Evolutionary conservation across 2,329 filamentous ascomycete species (phyloP), one percentile per base, ranked within the genome.

Genomic region (Cercospora sp.): DNA sequence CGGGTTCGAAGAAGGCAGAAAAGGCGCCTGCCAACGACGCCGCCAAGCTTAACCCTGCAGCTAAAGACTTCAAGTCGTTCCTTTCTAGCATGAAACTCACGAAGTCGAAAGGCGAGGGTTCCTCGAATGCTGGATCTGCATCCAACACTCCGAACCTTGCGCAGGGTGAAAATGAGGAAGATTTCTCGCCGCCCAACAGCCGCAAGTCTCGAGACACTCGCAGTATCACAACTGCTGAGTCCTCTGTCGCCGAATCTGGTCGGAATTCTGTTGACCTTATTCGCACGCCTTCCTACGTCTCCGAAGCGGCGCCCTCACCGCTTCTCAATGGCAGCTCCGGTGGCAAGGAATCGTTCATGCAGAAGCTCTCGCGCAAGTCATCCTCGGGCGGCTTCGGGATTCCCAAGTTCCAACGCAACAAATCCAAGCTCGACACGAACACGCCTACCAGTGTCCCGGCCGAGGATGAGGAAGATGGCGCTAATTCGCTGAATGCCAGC

Each of bases 41-140:
- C 80, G 74, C 88, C 58, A 85, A 86, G 73, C 85, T 98, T 30
- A 98, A 99, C 75, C 95, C 95, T 7, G 88, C 92, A 6, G 95
- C 94, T 0, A 94, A 94, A 8, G 92, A 91, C 0, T 98, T 98
- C 78, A 94, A 91, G 80, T 89, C 86, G 9, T 86, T 89, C 43
- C 87, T 95, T 67, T 79, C 69, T 75, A 66, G 72, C 13, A 79
- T 73, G 63, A 77, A 79, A 66, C 80, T 79, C 69, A 79, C 77
- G 62, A 80, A 79, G 58, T 79, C 78, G 69, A 69, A 79, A 37
- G 67, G 69, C 49, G 62, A 65, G 21, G 58, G 63, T n/a, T 65
- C 61, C 5, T 61, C 68, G 55, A 64, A 72, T 61, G 62, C 71
- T 40, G 65, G 69, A 61, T 69, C 72, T 21, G 70, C 68, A 4